Evolutionary conservation across 176 grass and related monocot genomes (phyloP).

Genomic region (Pontederia crassipes): DNA sequence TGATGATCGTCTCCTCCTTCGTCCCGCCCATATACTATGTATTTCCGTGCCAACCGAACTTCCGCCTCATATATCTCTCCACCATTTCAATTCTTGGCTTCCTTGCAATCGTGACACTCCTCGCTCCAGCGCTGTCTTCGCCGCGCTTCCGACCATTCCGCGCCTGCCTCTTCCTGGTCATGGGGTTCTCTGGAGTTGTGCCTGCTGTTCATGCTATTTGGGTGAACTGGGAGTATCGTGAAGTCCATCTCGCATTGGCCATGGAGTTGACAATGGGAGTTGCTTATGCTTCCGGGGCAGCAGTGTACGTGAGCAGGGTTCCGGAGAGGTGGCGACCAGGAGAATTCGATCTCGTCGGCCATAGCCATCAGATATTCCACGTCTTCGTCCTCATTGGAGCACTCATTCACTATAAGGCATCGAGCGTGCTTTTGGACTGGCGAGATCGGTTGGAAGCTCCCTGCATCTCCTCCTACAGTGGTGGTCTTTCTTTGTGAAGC

Average conservation of each 20-base stretch:
- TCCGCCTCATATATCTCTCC: constrained; percentile 5
- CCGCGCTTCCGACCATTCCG: constrained; percentile 55
- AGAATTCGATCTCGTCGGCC: constrained; percentile 57
- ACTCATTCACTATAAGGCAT: constrained; percentile 69
- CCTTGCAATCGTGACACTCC: constrained; percentile 7
- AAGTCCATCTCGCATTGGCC: constrained; percentile 51
- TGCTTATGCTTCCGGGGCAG: constrained; percentile 49
- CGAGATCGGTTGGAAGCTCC: constrained; percentile 18
- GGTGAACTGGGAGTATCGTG: constrained; percentile 67
- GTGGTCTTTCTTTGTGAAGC: neutral
- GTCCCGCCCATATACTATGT: constrained; percentile 18
- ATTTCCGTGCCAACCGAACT: constrained; percentile 3
- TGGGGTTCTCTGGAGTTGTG: constrained; percentile 74
- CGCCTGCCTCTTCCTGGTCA: constrained; percentile 62
- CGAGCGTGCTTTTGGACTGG: constrained; percentile 54
- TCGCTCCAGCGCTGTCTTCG: constrained; percentile 11
- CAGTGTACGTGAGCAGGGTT: constrained; percentile 56
- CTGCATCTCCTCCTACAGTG: neutral
- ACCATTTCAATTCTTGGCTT: constrained; percentile 10
- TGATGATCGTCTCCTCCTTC: constrained; percentile 19
- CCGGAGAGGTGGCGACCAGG: constrained; percentile 82
- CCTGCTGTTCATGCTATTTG: constrained; percentile 61
- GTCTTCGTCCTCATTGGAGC: constrained; percentile 80
- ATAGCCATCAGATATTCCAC: constrained; percentile 97
- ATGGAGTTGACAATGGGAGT: constrained; percentile 78